These are phyloP conservation scores for Plasmodium blacklocki DNA, from an alignment of 169 alveolate species.

Conservation along the genomic window DNA sequence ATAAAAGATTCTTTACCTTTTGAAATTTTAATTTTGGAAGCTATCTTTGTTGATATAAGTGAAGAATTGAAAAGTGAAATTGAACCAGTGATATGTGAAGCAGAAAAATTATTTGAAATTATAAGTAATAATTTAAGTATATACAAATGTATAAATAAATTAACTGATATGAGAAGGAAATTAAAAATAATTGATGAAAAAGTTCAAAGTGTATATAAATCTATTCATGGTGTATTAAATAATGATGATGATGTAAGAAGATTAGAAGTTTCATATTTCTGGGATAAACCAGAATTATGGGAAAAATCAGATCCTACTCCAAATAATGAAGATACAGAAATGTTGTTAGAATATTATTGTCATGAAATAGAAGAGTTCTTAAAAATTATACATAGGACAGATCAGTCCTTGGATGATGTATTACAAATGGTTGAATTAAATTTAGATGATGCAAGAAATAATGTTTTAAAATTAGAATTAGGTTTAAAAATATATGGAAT, in stretches of 20 bases:
- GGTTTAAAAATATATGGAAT: conserved; percentile 86
- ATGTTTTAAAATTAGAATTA: conserved; percentile 85
- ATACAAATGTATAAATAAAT: conserved; percentile 79
- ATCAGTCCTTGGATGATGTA: conserved; percentile 87
- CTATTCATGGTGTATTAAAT: conserved; percentile 80
- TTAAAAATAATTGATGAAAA: conserved; percentile 79
- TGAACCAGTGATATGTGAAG: conserved; percentile 78
- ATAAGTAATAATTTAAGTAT: conserved; percentile 79
- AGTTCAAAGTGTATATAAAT: conserved; percentile 82
- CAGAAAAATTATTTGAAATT: conserved; percentile 77
- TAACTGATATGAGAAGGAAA: conserved; percentile 81
- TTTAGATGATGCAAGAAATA: conserved; percentile 85
- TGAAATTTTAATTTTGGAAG: conserved; percentile 81
- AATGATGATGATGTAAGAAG: conserved; percentile 83
- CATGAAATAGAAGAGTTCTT: conserved; percentile 87
- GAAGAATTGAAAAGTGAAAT: conserved; percentile 78
- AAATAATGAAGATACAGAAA: conserved; percentile 83
- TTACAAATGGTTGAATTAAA: conserved; percentile 87
- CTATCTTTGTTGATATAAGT: conserved; percentile 80
- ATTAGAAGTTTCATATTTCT: conserved; percentile 83
- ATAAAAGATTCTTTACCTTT: conserved; percentile 78
- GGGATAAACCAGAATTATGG: conserved; percentile 83
- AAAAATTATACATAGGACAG: conserved; percentile 79
- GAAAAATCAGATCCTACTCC: conserved; percentile 79
- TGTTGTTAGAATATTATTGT: conserved; percentile 84